Conservation (phyloP, 345 rosid genomes). For the Hibiscus tridactylites region DNA sequence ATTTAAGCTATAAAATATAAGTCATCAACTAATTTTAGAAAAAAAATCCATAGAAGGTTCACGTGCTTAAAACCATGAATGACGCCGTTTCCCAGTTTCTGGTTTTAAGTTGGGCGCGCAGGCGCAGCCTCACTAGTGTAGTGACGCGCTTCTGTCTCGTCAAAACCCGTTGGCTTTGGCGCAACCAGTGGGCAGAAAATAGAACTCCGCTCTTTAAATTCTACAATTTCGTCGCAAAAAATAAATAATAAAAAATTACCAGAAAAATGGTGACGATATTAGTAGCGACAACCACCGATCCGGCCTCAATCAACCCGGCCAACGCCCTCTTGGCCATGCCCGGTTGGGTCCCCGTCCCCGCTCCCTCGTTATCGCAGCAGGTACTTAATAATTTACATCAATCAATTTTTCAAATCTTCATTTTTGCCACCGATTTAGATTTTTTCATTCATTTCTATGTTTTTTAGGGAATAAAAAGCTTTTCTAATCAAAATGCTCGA, state of each 20-base stretch:
- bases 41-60: too few species aligned
- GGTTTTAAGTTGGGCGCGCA: too few species aligned
- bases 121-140: neutral
- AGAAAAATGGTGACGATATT: conserved; percentile 55
- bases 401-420: neutral
- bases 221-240: neutral
- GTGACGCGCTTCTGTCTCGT: neutral
- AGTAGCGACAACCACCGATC: conserved; percentile 72
- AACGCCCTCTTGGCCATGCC: conserved; percentile 60
- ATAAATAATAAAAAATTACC: neutral
- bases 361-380: conserved; percentile 41
- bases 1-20: too few species aligned
- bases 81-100: too few species aligned
- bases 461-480: conserved; percentile 54
- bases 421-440: neutral
- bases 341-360: conserved; percentile 45
- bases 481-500: conserved; percentile 44
- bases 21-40: too few species aligned
- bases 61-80: too few species aligned
- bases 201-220: neutral
- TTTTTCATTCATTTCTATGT: neutral
- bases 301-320: conserved; percentile 93
- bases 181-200: neutral
- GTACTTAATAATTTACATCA: conserved; percentile 2
- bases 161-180: conserved; percentile 1